phyloP scores from a whole-genome alignment of 495 filamentous ascomycete genomes.

The Talaromyces thailandensis region DNA sequence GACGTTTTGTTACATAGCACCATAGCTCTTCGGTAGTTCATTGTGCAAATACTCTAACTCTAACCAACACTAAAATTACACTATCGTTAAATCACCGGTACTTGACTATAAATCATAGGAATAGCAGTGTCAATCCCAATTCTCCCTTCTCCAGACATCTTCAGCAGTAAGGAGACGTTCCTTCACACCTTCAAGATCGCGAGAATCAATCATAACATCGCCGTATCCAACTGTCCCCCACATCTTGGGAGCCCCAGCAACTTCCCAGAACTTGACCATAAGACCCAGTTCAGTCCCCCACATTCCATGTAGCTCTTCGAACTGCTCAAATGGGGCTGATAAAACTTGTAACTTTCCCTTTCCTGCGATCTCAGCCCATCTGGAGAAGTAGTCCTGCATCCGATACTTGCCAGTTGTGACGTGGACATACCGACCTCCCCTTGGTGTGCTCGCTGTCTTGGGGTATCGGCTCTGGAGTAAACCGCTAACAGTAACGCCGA shows the following conservation, averaged over 20 bases:
- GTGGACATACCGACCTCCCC: background rate
- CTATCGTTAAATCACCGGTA: background rate
- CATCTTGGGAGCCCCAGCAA: background rate
- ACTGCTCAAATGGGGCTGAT: slow-evolving; percentile 7
- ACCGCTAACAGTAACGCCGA: background rate
- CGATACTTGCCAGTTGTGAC: background rate
- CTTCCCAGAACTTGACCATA: slow-evolving; percentile 8
- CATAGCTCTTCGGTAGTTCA: too few relatives aligned
- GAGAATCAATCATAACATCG: background rate
- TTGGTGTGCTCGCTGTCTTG: background rate
- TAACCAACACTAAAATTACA: background rate
- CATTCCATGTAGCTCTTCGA: slow-evolving; percentile 9
- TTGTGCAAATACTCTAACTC: too few relatives aligned
- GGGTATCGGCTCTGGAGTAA: background rate
- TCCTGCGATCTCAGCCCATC: slow-evolving; percentile 26
- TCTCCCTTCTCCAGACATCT: background rate
- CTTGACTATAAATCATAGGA: background rate
- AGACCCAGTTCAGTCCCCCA: slow-evolving; percentile 9
- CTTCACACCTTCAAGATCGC: background rate
- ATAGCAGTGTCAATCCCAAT: background rate
- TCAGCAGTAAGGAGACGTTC: background rate
- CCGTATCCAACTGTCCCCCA: background rate
- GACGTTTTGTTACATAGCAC: too few relatives aligned
- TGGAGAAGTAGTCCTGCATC: slow-evolving; percentile 23
- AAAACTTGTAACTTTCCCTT: slow-evolving; percentile 2